These are phyloP conservation scores for Podaxis rugospora DNA, from an alignment of 768 basidiomycete species.

Conservation along the genomic window DNA sequence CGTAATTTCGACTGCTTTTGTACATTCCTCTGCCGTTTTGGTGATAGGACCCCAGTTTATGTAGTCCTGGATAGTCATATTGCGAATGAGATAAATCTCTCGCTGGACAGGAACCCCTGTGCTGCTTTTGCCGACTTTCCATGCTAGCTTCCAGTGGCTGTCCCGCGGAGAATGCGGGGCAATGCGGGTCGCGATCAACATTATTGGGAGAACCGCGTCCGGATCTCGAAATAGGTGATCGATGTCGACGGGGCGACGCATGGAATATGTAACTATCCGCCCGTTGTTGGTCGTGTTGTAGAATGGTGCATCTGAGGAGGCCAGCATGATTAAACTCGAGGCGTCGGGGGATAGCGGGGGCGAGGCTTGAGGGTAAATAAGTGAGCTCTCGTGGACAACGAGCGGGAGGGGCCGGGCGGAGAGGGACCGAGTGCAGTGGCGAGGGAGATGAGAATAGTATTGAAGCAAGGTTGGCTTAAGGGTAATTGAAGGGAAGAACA, in stretches of 20 bases:
- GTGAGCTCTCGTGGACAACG: neutral
- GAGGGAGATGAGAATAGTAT: neutral
- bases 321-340: neutral
- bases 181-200: constrained; percentile 7
- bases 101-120: constrained; percentile 8
- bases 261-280: constrained; percentile 4
- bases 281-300: neutral
- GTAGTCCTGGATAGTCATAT: constrained; percentile 6
- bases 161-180: constrained; percentile 6
- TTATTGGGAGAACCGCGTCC: constrained; percentile 1
- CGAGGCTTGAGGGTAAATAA: neutral
- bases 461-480: constrained; percentile 7
- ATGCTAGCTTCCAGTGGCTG: constrained; percentile 10
- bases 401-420: neutral
- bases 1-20: constrained; percentile 9
- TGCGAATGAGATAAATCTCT: constrained; percentile 7
- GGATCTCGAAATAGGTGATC: constrained; percentile 10
- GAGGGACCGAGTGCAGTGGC: neutral
- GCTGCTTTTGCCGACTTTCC: constrained; percentile 11
- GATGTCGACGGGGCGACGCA: constrained; percentile 12
- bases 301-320: neutral
- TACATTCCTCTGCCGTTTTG: constrained; percentile 7
- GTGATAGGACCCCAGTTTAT: constrained; percentile 11
- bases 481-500: constrained; percentile 6
- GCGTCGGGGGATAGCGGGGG: neutral